These are phyloP conservation scores for Fusarium sp. DNA, from an alignment of 2,329 filamentous ascomycete genomes.

Conservation along the genomic window DNA sequence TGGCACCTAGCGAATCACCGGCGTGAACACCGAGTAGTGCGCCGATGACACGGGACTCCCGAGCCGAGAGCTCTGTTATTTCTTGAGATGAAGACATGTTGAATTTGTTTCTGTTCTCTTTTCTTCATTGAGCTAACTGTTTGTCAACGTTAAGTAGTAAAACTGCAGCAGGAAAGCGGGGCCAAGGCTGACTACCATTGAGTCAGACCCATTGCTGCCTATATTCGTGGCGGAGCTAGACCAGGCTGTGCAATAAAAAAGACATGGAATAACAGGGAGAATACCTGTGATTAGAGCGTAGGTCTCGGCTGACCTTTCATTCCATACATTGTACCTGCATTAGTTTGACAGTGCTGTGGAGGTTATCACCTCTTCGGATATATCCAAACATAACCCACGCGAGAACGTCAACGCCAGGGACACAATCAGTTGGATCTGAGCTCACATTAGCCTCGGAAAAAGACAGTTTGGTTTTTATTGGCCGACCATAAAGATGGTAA, in stretches of 20 bases:
- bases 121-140: neutral
- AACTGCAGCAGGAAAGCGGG: neutral
- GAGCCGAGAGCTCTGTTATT: slow-evolving; percentile 14
- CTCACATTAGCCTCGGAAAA: too few relatives aligned
- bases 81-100: slow-evolving; percentile 24
- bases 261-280: too few relatives aligned
- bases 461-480: too few relatives aligned
- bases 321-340: too few relatives aligned
- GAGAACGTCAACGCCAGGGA: too few relatives aligned
- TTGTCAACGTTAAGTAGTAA: neutral
- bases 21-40: slow-evolving; percentile 62
- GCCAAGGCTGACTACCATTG: neutral
- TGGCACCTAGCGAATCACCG: slow-evolving; percentile 62
- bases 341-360: too few relatives aligned
- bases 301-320: too few relatives aligned
- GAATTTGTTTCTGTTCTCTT: neutral
- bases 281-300: too few relatives aligned
- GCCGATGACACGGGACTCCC: slow-evolving; percentile 55
- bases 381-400: rapidly evolving
- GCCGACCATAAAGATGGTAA: too few relatives aligned
- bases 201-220: neutral
- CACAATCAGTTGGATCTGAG: too few relatives aligned
- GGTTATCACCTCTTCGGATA: too few relatives aligned
- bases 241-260: neutral
- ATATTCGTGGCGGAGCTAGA: neutral